Evolutionary conservation across 768 basidiomycete genomes (phyloP).

Genomic region (Fomitopsis pulvina): DNA sequence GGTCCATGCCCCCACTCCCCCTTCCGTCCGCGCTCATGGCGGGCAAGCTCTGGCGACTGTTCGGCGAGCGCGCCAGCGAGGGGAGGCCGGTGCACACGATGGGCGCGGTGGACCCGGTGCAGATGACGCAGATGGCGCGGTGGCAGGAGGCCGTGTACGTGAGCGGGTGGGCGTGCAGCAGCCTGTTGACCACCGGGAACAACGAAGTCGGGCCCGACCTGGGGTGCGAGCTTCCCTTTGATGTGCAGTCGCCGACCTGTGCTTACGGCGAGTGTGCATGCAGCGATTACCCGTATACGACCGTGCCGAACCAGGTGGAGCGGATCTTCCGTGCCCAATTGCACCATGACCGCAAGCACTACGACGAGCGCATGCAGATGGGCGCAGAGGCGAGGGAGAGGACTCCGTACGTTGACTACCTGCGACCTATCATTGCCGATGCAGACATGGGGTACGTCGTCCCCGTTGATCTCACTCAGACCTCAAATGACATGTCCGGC

Average conservation of each 20-base stretch:
- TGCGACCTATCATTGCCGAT: conserved; percentile 91
- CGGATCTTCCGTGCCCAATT: conserved; percentile 88
- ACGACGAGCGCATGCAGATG: conserved; percentile 73
- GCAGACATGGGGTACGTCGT: conserved; percentile 80
- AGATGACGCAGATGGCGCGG: conserved; percentile 91
- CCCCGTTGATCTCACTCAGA: no score
- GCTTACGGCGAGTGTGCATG: background rate
- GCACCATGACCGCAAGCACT: conserved; percentile 89
- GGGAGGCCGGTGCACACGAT: conserved; percentile 80
- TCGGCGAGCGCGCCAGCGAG: conserved; percentile 55
- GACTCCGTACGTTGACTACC: conserved; percentile 79
- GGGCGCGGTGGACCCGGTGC: conserved; percentile 90
- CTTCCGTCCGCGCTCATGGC: conserved; percentile 74
- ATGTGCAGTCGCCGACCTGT: background rate
- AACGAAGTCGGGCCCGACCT: conserved; percentile 93
- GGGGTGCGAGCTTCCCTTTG: conserved; percentile 41
- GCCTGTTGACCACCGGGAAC: conserved; percentile 80
- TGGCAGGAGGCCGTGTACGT: conserved; percentile 86
- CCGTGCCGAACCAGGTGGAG: conserved; percentile 93
- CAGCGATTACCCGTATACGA: conserved; percentile 94
- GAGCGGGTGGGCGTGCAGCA: conserved; percentile 89
- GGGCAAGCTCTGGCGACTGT: conserved; percentile 72
- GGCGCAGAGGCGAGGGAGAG: conserved; percentile 58
- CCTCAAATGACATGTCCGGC: no score
- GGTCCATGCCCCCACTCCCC: conserved; percentile 72